Conservation (phyloP, 2,329 filamentous ascomycete genomes). For the Diplodia intermedia region DNA sequence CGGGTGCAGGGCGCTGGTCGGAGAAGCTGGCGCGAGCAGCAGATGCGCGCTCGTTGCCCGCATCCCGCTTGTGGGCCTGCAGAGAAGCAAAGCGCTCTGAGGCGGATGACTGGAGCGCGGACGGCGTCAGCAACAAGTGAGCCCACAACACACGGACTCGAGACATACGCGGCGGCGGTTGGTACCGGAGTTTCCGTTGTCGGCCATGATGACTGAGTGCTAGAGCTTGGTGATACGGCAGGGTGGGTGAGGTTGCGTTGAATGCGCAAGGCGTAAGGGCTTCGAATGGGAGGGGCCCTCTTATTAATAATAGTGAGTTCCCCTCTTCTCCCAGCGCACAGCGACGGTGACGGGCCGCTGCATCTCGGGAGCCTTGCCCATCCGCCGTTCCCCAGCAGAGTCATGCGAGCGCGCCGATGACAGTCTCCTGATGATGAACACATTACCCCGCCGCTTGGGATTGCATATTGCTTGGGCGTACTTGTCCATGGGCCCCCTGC, state of each 20-base stretch:
- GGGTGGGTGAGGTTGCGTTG: not conserved
- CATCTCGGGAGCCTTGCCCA: not conserved
- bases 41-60: slow-evolving; percentile 13
- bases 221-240: not conserved
- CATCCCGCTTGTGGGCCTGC: slow-evolving; percentile 27
- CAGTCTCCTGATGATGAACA: slow-evolving; percentile 32
- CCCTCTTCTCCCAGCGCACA: not conserved
- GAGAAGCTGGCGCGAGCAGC: slow-evolving; percentile 30
- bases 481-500: not conserved
- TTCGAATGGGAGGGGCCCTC: not conserved
- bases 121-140: not conserved
- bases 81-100: slow-evolving; percentile 30
- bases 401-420: not conserved
- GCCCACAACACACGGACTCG: not conserved
- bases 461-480: slow-evolving; percentile 7
- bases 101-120: slow-evolving; percentile 15
- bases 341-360: slow-evolving; percentile 6
- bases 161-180: slow-evolving; percentile 26
- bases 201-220: slow-evolving; percentile 12
- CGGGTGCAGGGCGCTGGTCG: slow-evolving; percentile 27
- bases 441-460: slow-evolving; percentile 30
- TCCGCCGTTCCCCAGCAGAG: not conserved
- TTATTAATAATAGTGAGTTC: slow-evolving; percentile 24
- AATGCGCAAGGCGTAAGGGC: not conserved
- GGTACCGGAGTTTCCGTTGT: slow-evolving; percentile 20